Conservation (phyloP, 1,139 yeast genomes). For the Blastobotrys malaysiensis region DNA sequence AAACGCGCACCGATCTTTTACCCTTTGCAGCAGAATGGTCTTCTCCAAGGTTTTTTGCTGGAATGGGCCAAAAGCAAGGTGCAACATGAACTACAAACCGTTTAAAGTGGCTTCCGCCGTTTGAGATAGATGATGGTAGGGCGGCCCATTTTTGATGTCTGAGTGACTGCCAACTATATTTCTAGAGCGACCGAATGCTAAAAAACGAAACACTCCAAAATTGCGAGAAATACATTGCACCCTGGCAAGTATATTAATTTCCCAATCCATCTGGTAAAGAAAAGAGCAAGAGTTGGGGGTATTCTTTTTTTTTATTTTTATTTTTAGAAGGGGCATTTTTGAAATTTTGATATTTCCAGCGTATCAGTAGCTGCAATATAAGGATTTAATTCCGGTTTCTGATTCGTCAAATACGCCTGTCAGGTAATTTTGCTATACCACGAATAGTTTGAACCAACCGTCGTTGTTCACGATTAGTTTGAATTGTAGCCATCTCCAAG, state of each 20-base stretch:
- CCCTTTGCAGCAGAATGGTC: not conserved
- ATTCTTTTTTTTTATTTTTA: too few relatives aligned
- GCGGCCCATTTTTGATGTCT: not conserved
- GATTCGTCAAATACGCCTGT: not conserved
- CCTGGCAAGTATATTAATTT: too few relatives aligned
- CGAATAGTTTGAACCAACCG: not conserved
- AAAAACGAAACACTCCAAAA: too few relatives aligned
- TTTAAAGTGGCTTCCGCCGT: not conserved
- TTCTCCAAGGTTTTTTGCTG: not conserved
- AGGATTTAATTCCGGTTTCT: not conserved
- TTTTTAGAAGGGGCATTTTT: not conserved
- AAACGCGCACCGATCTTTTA: not conserved
- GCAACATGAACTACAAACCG: not conserved
- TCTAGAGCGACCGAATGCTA: not conserved
- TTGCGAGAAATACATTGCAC: not conserved
- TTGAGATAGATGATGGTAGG: not conserved
- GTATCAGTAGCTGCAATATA: not conserved
- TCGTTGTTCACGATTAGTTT: not conserved
- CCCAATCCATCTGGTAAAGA: too few relatives aligned
- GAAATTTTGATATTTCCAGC: not conserved
- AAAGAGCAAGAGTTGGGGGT: too few relatives aligned
- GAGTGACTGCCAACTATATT: not conserved
- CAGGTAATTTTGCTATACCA: not conserved
- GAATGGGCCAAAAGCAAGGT: not conserved
- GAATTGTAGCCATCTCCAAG: not conserved